Evolutionary conservation across 306 rosid species (phyloP).

Genomic region (Sophora flavescens): DNA sequence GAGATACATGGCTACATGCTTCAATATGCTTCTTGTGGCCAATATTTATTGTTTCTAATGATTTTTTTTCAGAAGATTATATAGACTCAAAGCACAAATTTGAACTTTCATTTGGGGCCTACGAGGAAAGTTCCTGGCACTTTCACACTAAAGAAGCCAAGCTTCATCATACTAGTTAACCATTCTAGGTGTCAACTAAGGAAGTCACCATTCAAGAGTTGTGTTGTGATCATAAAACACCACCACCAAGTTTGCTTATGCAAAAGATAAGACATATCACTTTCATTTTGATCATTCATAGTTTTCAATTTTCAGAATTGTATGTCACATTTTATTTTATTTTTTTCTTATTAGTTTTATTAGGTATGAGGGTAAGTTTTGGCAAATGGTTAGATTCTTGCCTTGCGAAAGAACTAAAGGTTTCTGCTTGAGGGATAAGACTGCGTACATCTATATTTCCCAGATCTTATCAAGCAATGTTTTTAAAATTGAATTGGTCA

Average conservation of each 20-base stretch:
- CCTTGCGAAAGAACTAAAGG: too few relatives aligned
- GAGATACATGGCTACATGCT: conserved; percentile 44
- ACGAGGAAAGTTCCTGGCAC: conserved; percentile 43
- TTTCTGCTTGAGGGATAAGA: too few relatives aligned
- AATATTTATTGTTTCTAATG: conserved; percentile 6
- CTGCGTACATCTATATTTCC: too few relatives aligned
- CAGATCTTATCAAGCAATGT: too few relatives aligned
- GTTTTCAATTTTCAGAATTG: background rate
- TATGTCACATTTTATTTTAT: background rate
- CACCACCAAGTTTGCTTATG: background rate
- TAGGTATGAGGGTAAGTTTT: too few relatives aligned
- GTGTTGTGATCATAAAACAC: conserved; percentile 22
- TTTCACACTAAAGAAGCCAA: conserved; percentile 16
- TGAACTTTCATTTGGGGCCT: conserved; percentile 31
- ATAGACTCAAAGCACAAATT: conserved; percentile 4
- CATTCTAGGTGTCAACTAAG: conserved; percentile 27
- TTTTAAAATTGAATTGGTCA: too few relatives aligned
- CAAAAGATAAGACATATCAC: conserved; percentile 34
- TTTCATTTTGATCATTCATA: conserved; percentile 17
- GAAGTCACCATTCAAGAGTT: conserved; percentile 35
- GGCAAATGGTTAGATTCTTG: too few relatives aligned
- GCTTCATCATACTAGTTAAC: background rate
- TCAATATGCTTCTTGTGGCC: background rate
- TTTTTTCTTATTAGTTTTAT: too few relatives aligned
- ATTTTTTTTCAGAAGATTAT: background rate